Conservation (phyloP, 1,284 basidiomycete genomes). For the Cryptococcus sp. region DNA sequence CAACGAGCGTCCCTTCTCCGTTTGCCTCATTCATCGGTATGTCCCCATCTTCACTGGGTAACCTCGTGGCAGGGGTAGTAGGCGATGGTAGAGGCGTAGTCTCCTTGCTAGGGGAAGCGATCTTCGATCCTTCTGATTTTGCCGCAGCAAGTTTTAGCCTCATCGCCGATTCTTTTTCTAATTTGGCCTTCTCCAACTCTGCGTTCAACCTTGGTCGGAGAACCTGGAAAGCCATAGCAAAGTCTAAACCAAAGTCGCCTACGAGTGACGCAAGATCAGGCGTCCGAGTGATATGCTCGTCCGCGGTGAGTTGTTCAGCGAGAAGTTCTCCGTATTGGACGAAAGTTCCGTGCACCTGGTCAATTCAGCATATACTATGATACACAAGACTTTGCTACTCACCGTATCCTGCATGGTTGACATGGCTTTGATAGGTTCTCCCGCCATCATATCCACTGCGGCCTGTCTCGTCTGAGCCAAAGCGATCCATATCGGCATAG, state of each 20-base stretch:
- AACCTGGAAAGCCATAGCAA: conserved; percentile 85
- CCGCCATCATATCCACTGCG: conserved; percentile 24
- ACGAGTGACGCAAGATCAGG: conserved; percentile 70
- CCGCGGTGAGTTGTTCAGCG: conserved; percentile 39
- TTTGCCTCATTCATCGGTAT: conserved; percentile 10
- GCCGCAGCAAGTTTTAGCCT: conserved; percentile 69
- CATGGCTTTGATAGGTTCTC: conserved; percentile 47
- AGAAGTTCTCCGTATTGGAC: conserved; percentile 55
- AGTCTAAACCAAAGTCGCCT: conserved; percentile 67
- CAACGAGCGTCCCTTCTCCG: not conserved
- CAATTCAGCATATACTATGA: not conserved
- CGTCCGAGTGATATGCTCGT: conserved; percentile 45
- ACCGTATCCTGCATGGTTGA: conserved; percentile 82
- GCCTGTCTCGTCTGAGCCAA: conserved; percentile 71
- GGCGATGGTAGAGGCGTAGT: conserved; percentile 5
- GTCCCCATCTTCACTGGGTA: conserved; percentile 12
- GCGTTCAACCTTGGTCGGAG: conserved; percentile 72
- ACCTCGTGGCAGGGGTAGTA: not conserved
- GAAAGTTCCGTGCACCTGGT: conserved; percentile 51
- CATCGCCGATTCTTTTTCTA: conserved; percentile 50
- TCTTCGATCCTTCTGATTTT: conserved; percentile 7
- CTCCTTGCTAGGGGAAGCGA: conserved; percentile 8
- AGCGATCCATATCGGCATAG: conserved; percentile 77
- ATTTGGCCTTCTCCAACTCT: conserved; percentile 38
- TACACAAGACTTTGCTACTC: conserved; percentile 13